Evolutionary conservation across 129 eudicot species (phyloP).

Genomic region (Ambrosia artemisiifolia): DNA sequence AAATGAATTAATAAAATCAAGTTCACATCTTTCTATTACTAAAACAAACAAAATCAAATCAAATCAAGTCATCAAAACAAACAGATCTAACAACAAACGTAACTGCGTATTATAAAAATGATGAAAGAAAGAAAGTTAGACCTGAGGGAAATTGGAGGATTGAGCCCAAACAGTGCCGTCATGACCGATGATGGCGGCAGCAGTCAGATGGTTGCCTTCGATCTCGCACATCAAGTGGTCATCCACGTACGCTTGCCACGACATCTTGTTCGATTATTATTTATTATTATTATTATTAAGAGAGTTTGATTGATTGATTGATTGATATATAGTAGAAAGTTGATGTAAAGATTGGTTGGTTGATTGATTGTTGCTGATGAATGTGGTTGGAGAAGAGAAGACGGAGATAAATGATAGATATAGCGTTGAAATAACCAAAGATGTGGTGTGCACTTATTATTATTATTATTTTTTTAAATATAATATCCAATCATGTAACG

Average conservation of each 20-base stretch:
- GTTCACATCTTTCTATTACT: neutral
- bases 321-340: too few relatives aligned
- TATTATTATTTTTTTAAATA: too few relatives aligned
- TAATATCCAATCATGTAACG: too few relatives aligned
- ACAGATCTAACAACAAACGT: neutral
- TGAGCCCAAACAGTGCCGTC: conserved; percentile 77
- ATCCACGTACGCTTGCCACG: conserved; percentile 80
- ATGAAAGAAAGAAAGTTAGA: neutral
- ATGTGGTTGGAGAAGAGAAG: too few relatives aligned
- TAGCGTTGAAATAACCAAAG: too few relatives aligned
- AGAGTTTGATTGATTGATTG: too few relatives aligned
- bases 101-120: neutral
- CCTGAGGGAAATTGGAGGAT: conserved; percentile 63
- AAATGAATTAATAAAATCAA: neutral
- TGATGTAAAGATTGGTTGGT: too few relatives aligned
- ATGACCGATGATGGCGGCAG: conserved; percentile 64
- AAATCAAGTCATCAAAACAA: neutral
- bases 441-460: too few relatives aligned
- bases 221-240: conserved; percentile 77
- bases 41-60: neutral
- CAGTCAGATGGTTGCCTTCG: conserved; percentile 56
- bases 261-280: conserved; percentile 36
- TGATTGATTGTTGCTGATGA: too few relatives aligned
- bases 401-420: too few relatives aligned
- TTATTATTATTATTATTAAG: too few relatives aligned